Evolutionary conservation across 495 filamentous ascomycete species (phyloP).

Genomic region (Aspergillus hancockii): DNA sequence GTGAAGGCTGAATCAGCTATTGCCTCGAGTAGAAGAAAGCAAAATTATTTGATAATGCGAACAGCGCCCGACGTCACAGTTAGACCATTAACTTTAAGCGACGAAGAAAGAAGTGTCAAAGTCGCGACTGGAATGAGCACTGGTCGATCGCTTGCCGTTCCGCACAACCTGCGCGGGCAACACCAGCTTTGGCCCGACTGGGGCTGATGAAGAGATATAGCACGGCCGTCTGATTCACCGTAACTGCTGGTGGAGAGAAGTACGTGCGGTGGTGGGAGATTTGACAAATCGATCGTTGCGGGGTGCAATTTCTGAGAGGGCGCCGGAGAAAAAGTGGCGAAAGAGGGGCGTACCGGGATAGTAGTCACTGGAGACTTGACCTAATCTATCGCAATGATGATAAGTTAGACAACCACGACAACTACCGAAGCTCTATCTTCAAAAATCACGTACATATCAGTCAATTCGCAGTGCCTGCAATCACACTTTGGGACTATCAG

Average conservation of each 20-base stretch:
- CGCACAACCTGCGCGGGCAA: conserved; percentile 8
- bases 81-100: conserved; percentile 33
- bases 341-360: conserved; percentile 14
- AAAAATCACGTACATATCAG: conserved; percentile 6
- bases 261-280: not conserved
- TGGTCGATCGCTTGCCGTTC: not conserved
- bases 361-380: not conserved
- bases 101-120: conserved; percentile 10
- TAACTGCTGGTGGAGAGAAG: not conserved
- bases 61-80: conserved; percentile 35
- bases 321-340: conserved; percentile 18
- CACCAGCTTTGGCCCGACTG: not conserved
- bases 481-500: conserved; percentile 6
- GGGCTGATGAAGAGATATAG: not conserved
- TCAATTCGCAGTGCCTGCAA: conserved; percentile 7
- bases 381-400: not conserved
- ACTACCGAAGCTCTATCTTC: not conserved
- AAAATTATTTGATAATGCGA: conserved; percentile 18
- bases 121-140: conserved; percentile 12
- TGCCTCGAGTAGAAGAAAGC: not conserved
- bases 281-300: conserved; percentile 1
- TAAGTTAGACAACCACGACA: conserved; percentile 9
- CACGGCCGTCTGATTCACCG: not conserved
- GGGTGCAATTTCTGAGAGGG: conserved; percentile 10
- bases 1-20: not conserved